Base-by-base conservation (phyloP, 116 monocot species). In the Papilionanthe hybrid region DNA sequence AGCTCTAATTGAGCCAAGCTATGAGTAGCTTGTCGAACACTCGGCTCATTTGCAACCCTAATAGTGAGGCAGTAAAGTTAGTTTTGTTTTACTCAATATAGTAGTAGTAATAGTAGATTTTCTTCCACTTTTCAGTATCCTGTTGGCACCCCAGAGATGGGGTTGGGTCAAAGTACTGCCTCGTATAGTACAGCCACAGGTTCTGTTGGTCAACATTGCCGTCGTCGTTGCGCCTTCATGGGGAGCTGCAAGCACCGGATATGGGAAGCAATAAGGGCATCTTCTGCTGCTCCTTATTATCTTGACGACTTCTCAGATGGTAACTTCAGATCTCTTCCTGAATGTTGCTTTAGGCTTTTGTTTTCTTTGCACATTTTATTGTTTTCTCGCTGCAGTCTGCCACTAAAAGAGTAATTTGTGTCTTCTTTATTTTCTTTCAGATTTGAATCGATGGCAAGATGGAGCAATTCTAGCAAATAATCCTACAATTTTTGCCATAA, bases 401-500 rank as follows among this genome's bases (percentile, higher is more conserved):
- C 29, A 10, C 45, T 41, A 45, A 58, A 80, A 63, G 45, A 43
- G 48, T 0, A 10, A 65, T 28, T 75, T 58, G 57, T 50, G 29
- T 50, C 45, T 23, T 60, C 10, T 63, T 60, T 55, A 25, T 72
- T 74, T 74, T 30, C 32, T 75, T 88, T 58, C 69, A 98, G 98
- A 90, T 89, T 78, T 91, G 73, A 89, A 91, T 81, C 90, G 98
- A 1, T 98, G 98, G 98, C 98, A 98, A 85, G 98, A 98, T 93
- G 98, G 98, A 75, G 98, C 98, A 82, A 98, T 98, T 91, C 91
- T 98, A 76, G 98, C 90, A 30, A 98, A 98, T 83, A 98, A 98
- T 86, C 98, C 98, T 60, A 94, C 98, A 7, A 88, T 94, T 19
- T 91, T 98, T 90, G 92, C 98, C 7, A 91, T 98, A 58, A 92